A percentile compares a stretch with the other conserved stretches of the same genome.
Conservation (phyloP, 1,139 yeast species). For the Diutina sp. region DNA sequence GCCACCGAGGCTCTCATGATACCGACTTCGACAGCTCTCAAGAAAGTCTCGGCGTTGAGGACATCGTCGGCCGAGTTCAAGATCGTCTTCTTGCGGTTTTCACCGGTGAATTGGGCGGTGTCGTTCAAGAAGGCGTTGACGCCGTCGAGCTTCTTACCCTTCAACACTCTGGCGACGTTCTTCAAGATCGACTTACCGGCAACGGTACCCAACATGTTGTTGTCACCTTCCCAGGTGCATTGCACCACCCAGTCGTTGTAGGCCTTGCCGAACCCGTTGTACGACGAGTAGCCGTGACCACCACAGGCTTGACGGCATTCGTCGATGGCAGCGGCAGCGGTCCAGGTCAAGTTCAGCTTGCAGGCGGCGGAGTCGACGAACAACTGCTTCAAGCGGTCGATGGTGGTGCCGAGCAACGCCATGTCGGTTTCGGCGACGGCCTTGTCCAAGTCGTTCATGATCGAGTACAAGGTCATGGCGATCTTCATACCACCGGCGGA, state of each 20-base stretch:
- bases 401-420: slow-evolving; percentile 19
- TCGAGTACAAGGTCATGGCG: slow-evolving; percentile 7
- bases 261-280: slow-evolving; percentile 9
- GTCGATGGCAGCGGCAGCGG: slow-evolving; percentile 8
- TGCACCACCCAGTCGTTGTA: slow-evolving; percentile 11
- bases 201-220: slow-evolving; percentile 10
- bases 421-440: slow-evolving; percentile 8
- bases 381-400: slow-evolving; percentile 17
- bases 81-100: slow-evolving; percentile 7
- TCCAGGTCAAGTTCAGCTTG: slow-evolving; percentile 10
- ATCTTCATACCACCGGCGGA: slow-evolving; percentile 8
- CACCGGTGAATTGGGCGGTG: slow-evolving; percentile 12
- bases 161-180: slow-evolving; percentile 14
- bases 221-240: slow-evolving; percentile 11
- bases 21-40: slow-evolving; percentile 7
- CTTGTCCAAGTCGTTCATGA: slow-evolving; percentile 7
- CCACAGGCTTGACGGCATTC: slow-evolving; percentile 10
- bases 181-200: slow-evolving; percentile 9
- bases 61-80: slow-evolving; percentile 11
- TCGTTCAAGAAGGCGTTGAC: slow-evolving; percentile 32
- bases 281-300: slow-evolving; percentile 10
- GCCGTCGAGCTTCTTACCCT: slow-evolving; percentile 22
- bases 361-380: slow-evolving; percentile 10
- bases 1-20: slow-evolving; percentile 7
- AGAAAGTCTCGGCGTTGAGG: slow-evolving; percentile 6